These are phyloP conservation scores for Scopulariopsis brevicaulis DNA, from an alignment of 2,329 filamentous ascomycete species.

Conservation along the genomic window DNA sequence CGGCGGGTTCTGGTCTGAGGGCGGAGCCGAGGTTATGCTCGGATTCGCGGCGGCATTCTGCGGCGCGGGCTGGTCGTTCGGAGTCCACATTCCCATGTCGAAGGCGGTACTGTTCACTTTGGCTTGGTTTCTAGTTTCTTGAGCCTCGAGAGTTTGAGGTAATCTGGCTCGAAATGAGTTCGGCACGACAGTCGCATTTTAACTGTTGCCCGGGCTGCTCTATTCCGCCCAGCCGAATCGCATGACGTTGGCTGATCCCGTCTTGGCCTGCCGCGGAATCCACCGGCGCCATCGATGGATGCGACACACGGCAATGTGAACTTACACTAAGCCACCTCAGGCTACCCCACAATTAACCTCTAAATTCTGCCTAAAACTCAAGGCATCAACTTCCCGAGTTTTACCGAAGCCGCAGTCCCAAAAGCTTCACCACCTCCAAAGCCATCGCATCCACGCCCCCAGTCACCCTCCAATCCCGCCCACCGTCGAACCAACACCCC, in stretches of 20 bases:
- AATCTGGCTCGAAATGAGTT: background rate
- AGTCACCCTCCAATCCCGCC: background rate
- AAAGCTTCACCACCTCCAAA: background rate
- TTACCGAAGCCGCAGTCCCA: background rate
- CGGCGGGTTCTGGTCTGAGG: background rate
- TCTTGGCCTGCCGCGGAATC: background rate
- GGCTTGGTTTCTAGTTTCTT: background rate
- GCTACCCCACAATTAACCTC: background rate
- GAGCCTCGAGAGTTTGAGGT: background rate
- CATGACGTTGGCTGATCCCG: background rate
- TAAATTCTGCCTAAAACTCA: background rate
- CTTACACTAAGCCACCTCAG: background rate
- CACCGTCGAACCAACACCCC: conserved; percentile 1
- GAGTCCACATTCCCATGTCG: conserved; percentile 2
- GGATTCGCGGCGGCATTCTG: background rate
- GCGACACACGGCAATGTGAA: background rate
- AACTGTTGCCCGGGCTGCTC: background rate
- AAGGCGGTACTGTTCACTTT: background rate
- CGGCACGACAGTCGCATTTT: background rate
- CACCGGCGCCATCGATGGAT: background rate
- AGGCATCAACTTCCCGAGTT: background rate
- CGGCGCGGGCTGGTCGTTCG: background rate
- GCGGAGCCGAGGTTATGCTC: background rate
- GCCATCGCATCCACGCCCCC: background rate
- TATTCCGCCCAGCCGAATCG: background rate